A percentile compares a stretch with the other conserved stretches of the same genome.
These are phyloP conservation scores for Hygrocybe punicea DNA, from an alignment of 768 basidiomycete genomes.

Conservation along the genomic window DNA sequence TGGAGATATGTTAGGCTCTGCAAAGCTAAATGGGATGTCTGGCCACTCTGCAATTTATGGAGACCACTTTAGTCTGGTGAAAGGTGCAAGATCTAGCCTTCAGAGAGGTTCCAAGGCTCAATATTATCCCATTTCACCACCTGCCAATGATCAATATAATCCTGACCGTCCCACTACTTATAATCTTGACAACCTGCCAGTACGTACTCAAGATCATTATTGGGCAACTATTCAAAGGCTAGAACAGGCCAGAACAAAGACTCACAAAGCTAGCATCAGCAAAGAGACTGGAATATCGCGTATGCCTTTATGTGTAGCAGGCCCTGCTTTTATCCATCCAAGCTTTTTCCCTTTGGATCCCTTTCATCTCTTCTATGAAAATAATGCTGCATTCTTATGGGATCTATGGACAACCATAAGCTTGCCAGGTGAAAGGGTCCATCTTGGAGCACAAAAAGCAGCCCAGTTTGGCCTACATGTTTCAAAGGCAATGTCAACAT, in stretches of 20 bases:
- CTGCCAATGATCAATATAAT: constrained; percentile 22
- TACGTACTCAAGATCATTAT: constrained; percentile 21
- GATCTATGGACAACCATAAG: constrained; percentile 28
- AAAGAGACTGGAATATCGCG: constrained; percentile 22
- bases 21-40: constrained; percentile 31
- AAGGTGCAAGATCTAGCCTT: constrained; percentile 22
- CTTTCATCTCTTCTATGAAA: constrained; percentile 38
- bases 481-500: constrained; percentile 21
- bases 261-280: constrained; percentile 17
- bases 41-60: constrained; percentile 29
- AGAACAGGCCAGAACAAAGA: constrained; percentile 12
- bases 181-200: constrained; percentile 22
- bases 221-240: constrained; percentile 23
- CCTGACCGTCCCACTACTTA: constrained; percentile 19
- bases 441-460: constrained; percentile 17
- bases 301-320: constrained; percentile 29
- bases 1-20: constrained; percentile 35
- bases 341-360: constrained; percentile 36
- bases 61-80: constrained; percentile 27
- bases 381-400: constrained; percentile 28
- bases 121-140: constrained; percentile 28
- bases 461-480: constrained; percentile 21
- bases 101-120: constrained; percentile 21
- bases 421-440: constrained; percentile 14
- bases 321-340: constrained; percentile 30